Base-by-base conservation (phyloP, 2,329 filamentous ascomycete species). In the Nothophoma quercina region DNA sequence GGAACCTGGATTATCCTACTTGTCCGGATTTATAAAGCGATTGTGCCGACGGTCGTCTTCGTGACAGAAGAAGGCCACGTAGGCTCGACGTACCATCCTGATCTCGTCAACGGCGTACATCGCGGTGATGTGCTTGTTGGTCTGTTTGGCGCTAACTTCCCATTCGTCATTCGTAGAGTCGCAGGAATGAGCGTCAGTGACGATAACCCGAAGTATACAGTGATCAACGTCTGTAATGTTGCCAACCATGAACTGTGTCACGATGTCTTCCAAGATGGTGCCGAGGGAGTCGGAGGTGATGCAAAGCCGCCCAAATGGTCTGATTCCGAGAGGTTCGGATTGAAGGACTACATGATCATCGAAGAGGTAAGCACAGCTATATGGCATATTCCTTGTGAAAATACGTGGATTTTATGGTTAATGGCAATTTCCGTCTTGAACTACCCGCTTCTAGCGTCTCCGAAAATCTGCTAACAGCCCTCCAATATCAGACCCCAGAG, bases 111-210 rank as follows among this genome's bases (percentile, higher is more conserved):
- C 8, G 42, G 42, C 13, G 30, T 38, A 13, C 23, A 15, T 8
- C 42, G 32, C 4, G 42, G 42, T 10, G 42, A 46, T 29, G n/a
- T 38, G 12, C n/a, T 46, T 5, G 42, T 38, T n/a, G 32, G 42
- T 19, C 23, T 46, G 12, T 38, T 46, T n/a, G 32, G 42, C 15
- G 13, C 29, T 2, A 46, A 46, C 28, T 16, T 26, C 5, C 32
- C 42, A 5, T 46, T 46, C 22, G 19, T 46, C n/a, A n/a, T 46
- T 7, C 26, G 26, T 7, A 3, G 4, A 7, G 26, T 28, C 4
- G 8, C 26, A 12, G 9, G 26, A 12, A 12, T 4, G 4, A 10
- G 5, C 26, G n/a, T n/a, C n/a, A n/a, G n/a, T n/a, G 9, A 12
- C 8, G 6, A 12, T 6, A 12, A 7, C 8, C 26, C 4, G 9